phyloP scores from a whole-genome alignment of 2,329 filamentous ascomycete genomes.

The Ophiostoma sp. region DNA sequence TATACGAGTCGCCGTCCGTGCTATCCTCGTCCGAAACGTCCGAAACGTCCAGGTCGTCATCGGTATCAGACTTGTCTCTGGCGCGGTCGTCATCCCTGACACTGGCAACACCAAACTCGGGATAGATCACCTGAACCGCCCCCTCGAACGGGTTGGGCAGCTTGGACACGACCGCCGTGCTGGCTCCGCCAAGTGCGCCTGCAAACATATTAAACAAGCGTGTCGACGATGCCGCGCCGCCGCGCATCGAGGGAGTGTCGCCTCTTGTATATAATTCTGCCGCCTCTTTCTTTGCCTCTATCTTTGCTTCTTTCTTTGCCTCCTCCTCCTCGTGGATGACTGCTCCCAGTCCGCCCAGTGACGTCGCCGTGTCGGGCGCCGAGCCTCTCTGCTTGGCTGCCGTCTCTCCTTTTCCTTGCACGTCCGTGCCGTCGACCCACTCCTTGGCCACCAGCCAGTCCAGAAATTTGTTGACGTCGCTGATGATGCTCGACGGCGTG shows the following conservation, averaged over 20 bases:
- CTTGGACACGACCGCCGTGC: conserved; percentile 42
- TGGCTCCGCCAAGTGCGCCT: conserved; percentile 48
- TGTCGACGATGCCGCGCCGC: conserved; percentile 33
- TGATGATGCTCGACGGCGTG: conserved; percentile 73
- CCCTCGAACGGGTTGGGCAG: conserved; percentile 35
- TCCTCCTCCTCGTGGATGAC: conserved; percentile 24
- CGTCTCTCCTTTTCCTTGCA: conserved; percentile 16
- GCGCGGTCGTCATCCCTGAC: background rate
- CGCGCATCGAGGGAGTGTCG: conserved; percentile 7
- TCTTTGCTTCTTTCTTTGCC: conserved; percentile 21
- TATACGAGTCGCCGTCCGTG: conserved; percentile 23
- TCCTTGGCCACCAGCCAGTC: conserved; percentile 56
- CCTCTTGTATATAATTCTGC: background rate
- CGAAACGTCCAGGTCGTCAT: background rate
- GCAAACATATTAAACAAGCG: conserved; percentile 52
- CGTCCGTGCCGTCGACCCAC: background rate
- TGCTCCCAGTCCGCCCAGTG: background rate
- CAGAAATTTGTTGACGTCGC: conserved; percentile 74
- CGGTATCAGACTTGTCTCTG: background rate
- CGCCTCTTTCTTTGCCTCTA: background rate
- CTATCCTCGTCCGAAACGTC: conserved; percentile 1
- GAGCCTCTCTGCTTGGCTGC: conserved; percentile 18
- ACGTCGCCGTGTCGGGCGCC: background rate
- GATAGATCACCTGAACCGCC: conserved; percentile 19
- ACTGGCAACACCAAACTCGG: background rate